Evolutionary conservation across 2,329 filamentous ascomycete genomes (phyloP), one percentile per base, ranked within the genome.

Genomic region (Dactylella cylindrospora): DNA sequence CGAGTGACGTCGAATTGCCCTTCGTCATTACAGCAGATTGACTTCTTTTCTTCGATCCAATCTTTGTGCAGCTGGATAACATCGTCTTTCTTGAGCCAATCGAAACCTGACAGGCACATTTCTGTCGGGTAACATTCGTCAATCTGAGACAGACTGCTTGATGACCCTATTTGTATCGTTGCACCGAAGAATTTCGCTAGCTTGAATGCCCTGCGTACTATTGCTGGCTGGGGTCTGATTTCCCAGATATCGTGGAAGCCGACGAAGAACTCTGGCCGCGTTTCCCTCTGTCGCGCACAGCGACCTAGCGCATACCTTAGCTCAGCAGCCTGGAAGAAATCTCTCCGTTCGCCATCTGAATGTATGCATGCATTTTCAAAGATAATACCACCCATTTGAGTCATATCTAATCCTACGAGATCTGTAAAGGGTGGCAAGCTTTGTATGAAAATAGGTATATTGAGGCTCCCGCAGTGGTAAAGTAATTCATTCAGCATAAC

Each of bases 361-460:
- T 74, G 68, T 12, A 76, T 75, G 7, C 72, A 73, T 5, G 72
- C 75, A 64, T 76, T 76, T 47, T 74, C 71, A 26, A 76, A 70
- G 39, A 77, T 71, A 31, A 76, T 50, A 2, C 76, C 76, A 1
- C 69, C 67, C 13, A 75, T 64, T 3, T 71, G 55, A 1, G 67
- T 67, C 20, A 75, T 64, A 62, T 71, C 69, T 7, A 74, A 31
- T 1, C 49, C 67, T 7, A 64, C 50, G 1, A 55, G 50, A 32
- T 55, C 50, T 12, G 64, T 55, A 29, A 54, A 62, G 17, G 57
- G 57, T 5, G 57, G 49, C 6, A 55, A n/a, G 22, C 57, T 62
- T 28, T 62, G 57, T 12, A 62, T 19, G 12, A 62, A 54, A 12
- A 62, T 32, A 3, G 57, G 35, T 8, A 61, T 55, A 19, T 43